phyloP scores from a whole-genome alignment of 2,329 filamentous ascomycete genomes.

The Xylaria polymorpha region DNA sequence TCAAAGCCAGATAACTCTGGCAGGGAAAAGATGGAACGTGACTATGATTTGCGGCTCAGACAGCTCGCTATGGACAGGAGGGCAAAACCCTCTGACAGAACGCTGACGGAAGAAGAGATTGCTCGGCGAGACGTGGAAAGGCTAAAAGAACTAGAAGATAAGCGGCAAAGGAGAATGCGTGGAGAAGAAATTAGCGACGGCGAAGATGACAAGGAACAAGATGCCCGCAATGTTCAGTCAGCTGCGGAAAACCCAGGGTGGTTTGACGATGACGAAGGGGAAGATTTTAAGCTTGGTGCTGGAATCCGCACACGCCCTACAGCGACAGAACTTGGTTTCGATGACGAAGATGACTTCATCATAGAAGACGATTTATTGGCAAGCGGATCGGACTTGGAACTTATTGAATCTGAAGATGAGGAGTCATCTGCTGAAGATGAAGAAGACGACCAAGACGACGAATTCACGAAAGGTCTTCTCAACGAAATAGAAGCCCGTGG shows the following conservation, averaged over 20 bases:
- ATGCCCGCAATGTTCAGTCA: constrained; percentile 28
- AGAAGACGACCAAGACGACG: constrained; percentile 65
- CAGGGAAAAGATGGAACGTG: constrained; percentile 78
- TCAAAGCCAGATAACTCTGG: constrained; percentile 64
- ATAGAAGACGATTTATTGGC: constrained; percentile 91
- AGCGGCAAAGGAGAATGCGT: constrained; percentile 85
- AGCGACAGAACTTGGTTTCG: constrained; percentile 75
- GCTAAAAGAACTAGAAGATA: constrained; percentile 83
- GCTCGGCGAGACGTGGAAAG: constrained; percentile 80
- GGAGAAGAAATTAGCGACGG: constrained; percentile 69
- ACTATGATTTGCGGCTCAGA: constrained; percentile 87
- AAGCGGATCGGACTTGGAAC: constrained; percentile 77
- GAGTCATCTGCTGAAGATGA: constrained; percentile 30
- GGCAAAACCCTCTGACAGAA: constrained; percentile 85
- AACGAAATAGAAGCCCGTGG: constrained; percentile 67
- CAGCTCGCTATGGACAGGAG: constrained; percentile 86
- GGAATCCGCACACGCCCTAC: constrained; percentile 69
- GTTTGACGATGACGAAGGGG: constrained; percentile 59
- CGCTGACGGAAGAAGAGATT: constrained; percentile 90
- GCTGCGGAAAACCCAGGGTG: constrained; percentile 4
- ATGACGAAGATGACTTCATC: constrained; percentile 94
- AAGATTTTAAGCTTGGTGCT: constrained; percentile 69
- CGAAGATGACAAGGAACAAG: constrained; percentile 52
- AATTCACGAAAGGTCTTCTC: constrained; percentile 77
- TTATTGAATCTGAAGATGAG: constrained; percentile 54